Evolutionary conservation across 805 yeast species (phyloP), one percentile per base, ranked within the genome.

Genomic region (Metschnikowia noctiluminum): DNA sequence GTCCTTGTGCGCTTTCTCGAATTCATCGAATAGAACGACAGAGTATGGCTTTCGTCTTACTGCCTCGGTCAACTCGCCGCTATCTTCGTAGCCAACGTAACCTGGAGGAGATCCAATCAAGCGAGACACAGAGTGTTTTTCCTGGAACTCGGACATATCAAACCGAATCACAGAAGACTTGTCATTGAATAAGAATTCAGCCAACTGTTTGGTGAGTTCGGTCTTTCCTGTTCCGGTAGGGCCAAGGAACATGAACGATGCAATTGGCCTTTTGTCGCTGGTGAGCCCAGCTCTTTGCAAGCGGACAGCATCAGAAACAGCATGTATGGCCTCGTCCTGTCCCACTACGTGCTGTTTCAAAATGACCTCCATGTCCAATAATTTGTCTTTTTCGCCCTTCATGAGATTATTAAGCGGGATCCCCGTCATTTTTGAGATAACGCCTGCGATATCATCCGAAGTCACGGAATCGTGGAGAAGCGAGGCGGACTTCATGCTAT

Each of bases 181-280:
- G 65, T 92, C 92, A 62, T 90, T 94, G 69, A 94, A 94, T 59
- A 92, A 69, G 60, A 94, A 94, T 59, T 89, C 90, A 2, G 98
- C 96, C 49, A 92, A 77, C 0, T 95, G 84, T 66, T 94, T 92
- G 7, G 97, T 91, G 45, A 94, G 77, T 66, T 94, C 98, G 0
- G 99, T 94, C 68, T 92, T 92, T 71, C 99, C 99, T 0, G 98
- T 92, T 71, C 99, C 99, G 0, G 99, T 94, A 46, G 99, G 98
- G 21, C 99, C 99, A 56, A 94, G 74, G 68, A 94, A 94, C 86
- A 92, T 85, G 68, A 94, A 94, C 47, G 96, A 87, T 1, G 97
- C 98, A 59, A 92, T 91, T 7, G 99, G 99, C 52, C 97, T 80
- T 67, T 87, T 87, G 54, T 90, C 96, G 65, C 88, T 87, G 9